Base-by-base conservation (phyloP, 345 rosid genomes). In the Eucalyptus sideroxylon region DNA sequence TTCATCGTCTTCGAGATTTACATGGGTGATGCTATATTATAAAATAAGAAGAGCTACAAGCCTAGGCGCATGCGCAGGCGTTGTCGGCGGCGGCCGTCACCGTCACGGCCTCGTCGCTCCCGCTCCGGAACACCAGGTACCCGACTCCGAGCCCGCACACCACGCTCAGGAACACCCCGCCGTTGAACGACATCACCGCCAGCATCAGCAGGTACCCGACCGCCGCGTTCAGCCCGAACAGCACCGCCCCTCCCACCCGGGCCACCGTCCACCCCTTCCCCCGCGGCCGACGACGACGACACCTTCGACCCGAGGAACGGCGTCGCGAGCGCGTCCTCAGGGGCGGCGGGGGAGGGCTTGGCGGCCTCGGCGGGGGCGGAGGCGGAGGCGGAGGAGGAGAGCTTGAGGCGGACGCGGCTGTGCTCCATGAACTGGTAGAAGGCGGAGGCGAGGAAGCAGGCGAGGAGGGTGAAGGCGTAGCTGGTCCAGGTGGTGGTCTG, bases 141-240 rank as follows among this genome's bases (percentile, higher is more conserved):
- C 99, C 99, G 60, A 91, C 89, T 19, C 93, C 60, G 27, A 97
- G 91, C 27, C 99, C 99, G 65, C 89, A 27, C 44, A 96, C 96
- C 31, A 96, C 90, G 14, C 96, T 96, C 87, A 96, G 56, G 89
- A 97, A 94, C 34, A 96, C 98, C 12, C 99, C 98, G 11, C 95
- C 99, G 87, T 97, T 97, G 90, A 97, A 96, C 40, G 98, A 96
- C 99, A 97, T 97, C 81, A 93, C 93, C 21, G 95, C 98, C 14
- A 96, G 93, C 98, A 97, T 96, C 91, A 97, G 90, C 91, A 97
- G 50, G 90, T 96, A 97, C 59, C 97, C 99, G 88, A 96, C 87
- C 50, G 94, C 97, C 16, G 99, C 90, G 89, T 96, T 97, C 45
- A 96, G 88, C 27, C 92, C 92, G 77, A 90, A 90, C 53, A 90